Percentiles rank a stretch among this genome's conserved stretches.
These are phyloP conservation scores for Citrus sinensis DNA, from an alignment of 345 rosid species.

Conservation along the genomic window DVS_A1.0 CM039162.1:31134001-31134500, in stretches of 20 bases:
- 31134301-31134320: conserved; percentile 93
- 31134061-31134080: conserved; percentile 91
- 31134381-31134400: conserved; percentile 68
- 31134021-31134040: conserved; percentile 96
- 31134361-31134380: conserved; percentile 91
- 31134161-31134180: conserved; percentile 68
- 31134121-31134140: conserved; percentile 86
- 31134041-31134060: conserved; percentile 95
- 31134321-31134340: conserved; percentile 80
- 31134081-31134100: conserved; percentile 85
- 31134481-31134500: conserved; percentile 77
- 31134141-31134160: conserved; percentile 69
- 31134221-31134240: conserved; percentile 58
- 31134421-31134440: conserved; percentile 68
- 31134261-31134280: conserved; percentile 73
- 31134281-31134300: conserved; percentile 81
- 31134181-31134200: conserved; percentile 94
- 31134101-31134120: conserved; percentile 85
- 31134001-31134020: conserved; percentile 79
- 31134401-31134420: conserved; percentile 64
- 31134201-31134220: conserved; percentile 89
- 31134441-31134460: conserved; percentile 99
- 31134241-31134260: conserved; percentile 48
- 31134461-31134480: conserved; percentile 78
- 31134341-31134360: conserved; percentile 58